Base-by-base conservation (phyloP, 2,329 filamentous ascomycete genomes). In the Truncatella angustata region DNA sequence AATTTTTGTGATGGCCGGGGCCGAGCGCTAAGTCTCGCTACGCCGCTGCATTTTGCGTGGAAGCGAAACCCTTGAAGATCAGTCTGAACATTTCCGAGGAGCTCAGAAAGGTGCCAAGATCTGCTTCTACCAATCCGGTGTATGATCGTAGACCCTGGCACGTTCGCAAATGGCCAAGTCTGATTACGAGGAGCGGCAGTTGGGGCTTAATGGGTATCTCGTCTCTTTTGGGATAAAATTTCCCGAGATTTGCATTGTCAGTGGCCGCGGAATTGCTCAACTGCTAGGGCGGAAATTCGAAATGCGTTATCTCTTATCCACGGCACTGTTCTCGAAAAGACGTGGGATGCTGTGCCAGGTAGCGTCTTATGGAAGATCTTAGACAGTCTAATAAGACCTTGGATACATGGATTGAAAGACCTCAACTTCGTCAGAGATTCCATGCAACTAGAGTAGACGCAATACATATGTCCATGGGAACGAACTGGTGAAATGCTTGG, bases 21-120 rank as follows among this genome's bases (percentile, higher is more conserved):
- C 36, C 36, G 36, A n/a, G 36, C 36, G 36, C 36, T n/a, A 39
- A 16, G 36, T n/a, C 7, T 34, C 21, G 24, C 40, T 24, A 16
- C 16, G 10, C 40, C 24, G 20, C 40, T n/a, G 40, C 40, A 14
- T 16, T 7, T 6, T 14, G 23, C 16, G 40, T 3, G 18, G 7
- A 21, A n/a, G 14, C 18, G 34, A 12, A 12, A 12, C 14, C 34
- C 14, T 12, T 16, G 34, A n/a, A 12, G 34, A 12, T 16, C 32
- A 35, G 6, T 35, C 32, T n/a, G 57, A 58, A 58, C 54, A 52
- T 26, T 47, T 60, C 59, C 62, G 65, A 60, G 62, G 62, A 65
- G 61, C 65, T 65, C 60, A 54, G 49, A 50, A 56, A 54, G 28
- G 11, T 23, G 40, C 40, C 40, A 44, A 44, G 50, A 20, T 50